Percentiles rank a stretch among this genome's conserved stretches.
Conservation (phyloP, 345 rosid genomes). For the Syzygium jambos region DNA sequence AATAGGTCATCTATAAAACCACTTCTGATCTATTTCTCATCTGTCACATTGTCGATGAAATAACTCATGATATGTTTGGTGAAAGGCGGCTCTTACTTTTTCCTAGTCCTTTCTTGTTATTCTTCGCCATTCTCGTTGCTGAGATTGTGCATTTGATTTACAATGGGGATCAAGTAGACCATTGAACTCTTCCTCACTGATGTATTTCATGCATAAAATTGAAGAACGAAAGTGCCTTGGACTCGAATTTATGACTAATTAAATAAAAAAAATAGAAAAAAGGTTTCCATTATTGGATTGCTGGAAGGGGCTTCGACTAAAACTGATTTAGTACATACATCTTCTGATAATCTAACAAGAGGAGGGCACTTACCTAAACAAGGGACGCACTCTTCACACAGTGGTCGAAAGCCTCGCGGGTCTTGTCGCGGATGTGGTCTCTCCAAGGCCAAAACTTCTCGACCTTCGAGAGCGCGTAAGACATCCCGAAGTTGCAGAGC, state of each 20-base stretch:
- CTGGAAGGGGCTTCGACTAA: background rate
- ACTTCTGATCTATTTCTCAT: background rate
- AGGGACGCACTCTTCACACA: background rate
- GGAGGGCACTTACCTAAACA: background rate
- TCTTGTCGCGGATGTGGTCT: background rate
- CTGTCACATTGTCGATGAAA: background rate
- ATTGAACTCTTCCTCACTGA: no score
- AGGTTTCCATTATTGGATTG: background rate
- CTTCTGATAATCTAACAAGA: background rate
- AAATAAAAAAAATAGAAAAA: accelerated
- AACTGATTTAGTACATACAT: background rate
- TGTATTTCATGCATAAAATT: background rate
- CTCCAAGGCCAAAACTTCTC: background rate
- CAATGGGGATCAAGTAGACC: background rate
- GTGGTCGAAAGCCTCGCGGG: background rate
- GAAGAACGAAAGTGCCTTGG: background rate
- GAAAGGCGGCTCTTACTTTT: background rate
- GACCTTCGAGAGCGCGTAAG: background rate
- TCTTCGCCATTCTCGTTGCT: background rate
- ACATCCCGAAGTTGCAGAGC: background rate
- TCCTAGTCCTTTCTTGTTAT: background rate
- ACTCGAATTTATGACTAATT: background rate
- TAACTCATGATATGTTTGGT: background rate
- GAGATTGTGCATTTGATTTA: background rate
- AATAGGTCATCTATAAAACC: background rate